phyloP scores from a whole-genome alignment of 768 basidiomycete genomes.

The Kockovaella imperatae region DNA sequence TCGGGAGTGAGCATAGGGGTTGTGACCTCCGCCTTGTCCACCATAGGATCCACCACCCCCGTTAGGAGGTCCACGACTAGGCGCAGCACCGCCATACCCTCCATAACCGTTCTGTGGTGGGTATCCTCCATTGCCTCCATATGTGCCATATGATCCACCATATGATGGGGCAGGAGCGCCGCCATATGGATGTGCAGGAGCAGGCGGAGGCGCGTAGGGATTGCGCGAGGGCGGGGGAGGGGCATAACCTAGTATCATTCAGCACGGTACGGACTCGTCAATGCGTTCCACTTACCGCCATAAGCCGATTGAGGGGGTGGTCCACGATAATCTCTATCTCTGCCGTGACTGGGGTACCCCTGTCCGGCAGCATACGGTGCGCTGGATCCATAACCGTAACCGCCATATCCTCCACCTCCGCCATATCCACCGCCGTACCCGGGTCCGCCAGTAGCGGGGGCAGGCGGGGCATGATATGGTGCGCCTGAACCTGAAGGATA shows the following conservation, averaged over 20 bases:
- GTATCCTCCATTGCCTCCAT: conserved; percentile 4
- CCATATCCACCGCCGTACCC: conserved; percentile 28
- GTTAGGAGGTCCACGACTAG: conserved; percentile 2
- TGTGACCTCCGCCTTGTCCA: conserved; percentile 6
- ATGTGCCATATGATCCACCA: background rate
- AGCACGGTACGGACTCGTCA: too few relatives aligned
- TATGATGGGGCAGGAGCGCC: background rate
- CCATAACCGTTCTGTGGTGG: conserved; percentile 1
- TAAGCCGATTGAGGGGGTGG: conserved; percentile 5
- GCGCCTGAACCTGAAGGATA: background rate
- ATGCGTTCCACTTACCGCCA: too few relatives aligned
- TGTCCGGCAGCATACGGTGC: conserved; percentile 13
- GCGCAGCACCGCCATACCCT: conserved; percentile 8
- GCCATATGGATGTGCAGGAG: conserved; percentile 1
- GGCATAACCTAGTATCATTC: conserved; percentile 9
- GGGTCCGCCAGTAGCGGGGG: conserved; percentile 6
- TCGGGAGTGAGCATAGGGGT: too few relatives aligned
- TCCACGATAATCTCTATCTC: conserved; percentile 45
- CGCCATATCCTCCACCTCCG: conserved; percentile 29
- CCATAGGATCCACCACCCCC: conserved; percentile 10
- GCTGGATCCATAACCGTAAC: conserved; percentile 47
- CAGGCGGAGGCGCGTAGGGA: conserved; percentile 5
- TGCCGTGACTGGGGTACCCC: conserved; percentile 42
- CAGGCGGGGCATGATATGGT: background rate
- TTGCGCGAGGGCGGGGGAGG: conserved; percentile 11